Base-by-base conservation (phyloP, 257 asterid genomes). In the Solanum clarkiae region DNA sequence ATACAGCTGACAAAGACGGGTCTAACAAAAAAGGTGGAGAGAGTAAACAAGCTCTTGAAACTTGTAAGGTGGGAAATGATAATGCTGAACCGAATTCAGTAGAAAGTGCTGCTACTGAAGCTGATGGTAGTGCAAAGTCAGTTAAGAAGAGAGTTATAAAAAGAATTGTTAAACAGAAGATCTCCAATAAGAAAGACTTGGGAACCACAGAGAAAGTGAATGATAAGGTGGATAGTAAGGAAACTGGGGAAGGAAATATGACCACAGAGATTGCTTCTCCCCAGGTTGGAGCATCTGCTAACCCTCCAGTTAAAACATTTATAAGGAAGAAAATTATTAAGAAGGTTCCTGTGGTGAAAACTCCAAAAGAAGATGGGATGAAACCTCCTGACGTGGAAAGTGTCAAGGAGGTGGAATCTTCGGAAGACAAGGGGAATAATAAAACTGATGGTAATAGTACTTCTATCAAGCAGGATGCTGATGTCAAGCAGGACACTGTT, bases 71-170 rank as follows among this genome's bases (percentile, higher is more conserved):
- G 59, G 89, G 84, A 69, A 88, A 85, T 82, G 86, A 82, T 87
- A 80, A 40, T 45, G 65, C 60, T 74, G 86, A 92, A 81, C 85
- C 56, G 79, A 92, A 84, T 70, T 84, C 83, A 29, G 92, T 42
- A 80, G 96, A 62, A 79, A 86, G 86, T 75, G 55, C 92, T n/a
- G 77, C 77, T 84, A 87, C 84, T 51, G 91, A 66, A 89, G 84
- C 89, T 57, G 87, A 91, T 85, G 90, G 82, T 86, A 88, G 85
- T 84, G 88, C 89, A 70, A 93, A 91, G 91, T 60, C 93, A 84
- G 97, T 88, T 80, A 96, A 95, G 88, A 97, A 93, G 93, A 97
- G 93, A 88, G 92, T 93, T 69, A 85, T 96, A 59, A 96, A 89
- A 93, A 93, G 83, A 86, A 79, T 89, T 84, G 85, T 89, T 47